These are phyloP conservation scores for Phytophthora pistaciae DNA, from an alignment of 352 stramenopile species.

Conservation along the genomic window DNA sequence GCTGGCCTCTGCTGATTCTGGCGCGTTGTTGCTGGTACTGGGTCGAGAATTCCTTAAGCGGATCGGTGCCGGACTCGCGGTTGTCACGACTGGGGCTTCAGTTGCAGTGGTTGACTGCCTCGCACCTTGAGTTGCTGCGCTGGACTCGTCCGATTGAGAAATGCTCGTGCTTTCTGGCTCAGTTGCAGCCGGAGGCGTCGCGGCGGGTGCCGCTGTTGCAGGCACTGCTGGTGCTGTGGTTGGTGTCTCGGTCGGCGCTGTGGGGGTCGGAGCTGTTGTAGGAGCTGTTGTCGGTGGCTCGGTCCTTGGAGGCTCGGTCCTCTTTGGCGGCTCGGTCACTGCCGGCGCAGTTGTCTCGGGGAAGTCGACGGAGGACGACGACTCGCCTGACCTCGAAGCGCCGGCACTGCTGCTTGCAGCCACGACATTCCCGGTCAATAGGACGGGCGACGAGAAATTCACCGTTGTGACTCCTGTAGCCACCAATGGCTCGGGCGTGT, in stretches of 20 bases:
- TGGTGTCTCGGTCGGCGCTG: background rate
- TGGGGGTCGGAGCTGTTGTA: background rate
- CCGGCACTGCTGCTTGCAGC: background rate
- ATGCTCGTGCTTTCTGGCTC: background rate
- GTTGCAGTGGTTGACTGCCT: conserved; percentile 5
- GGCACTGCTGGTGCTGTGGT: conserved; percentile 1
- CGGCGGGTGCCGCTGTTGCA: background rate
- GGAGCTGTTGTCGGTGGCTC: background rate
- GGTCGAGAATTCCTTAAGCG: background rate
- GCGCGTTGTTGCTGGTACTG: conserved; percentile 7
- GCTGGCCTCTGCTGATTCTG: background rate
- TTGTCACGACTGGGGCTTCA: background rate
- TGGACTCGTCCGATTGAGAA: conserved; percentile 13
- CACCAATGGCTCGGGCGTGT: conserved; percentile 2
- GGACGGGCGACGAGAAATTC: background rate
- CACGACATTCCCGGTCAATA: background rate
- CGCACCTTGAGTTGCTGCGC: conserved; percentile 2
- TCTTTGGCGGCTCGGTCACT: background rate
- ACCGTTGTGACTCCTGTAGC: conserved; percentile 4
- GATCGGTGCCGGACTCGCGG: background rate
- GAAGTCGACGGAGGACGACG: conserved; percentile 12
- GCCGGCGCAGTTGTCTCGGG: conserved; percentile 1
- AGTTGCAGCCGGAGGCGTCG: background rate
- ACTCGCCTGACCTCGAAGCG: conserved; percentile 7
- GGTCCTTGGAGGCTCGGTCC: background rate